These are phyloP conservation scores for Phalaenopsis equestris DNA, from an alignment of 106 monocot species.

Conservation along the genomic window DNA sequence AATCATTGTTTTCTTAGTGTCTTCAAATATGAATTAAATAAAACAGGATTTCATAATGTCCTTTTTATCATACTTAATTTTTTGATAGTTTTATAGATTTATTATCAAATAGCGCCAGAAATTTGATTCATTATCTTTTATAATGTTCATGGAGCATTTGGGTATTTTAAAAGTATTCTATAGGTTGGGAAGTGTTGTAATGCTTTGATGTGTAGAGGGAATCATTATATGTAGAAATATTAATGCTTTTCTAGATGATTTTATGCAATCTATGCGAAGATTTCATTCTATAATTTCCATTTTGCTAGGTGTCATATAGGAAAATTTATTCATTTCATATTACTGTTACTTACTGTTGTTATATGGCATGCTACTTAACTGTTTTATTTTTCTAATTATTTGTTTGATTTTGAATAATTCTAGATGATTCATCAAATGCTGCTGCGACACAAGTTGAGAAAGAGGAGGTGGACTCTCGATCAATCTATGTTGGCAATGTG, in stretches of 20 bases:
- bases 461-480: conserved; percentile 85
- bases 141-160: background rate
- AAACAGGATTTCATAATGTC: background rate
- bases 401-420: background rate
- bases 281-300: background rate
- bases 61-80: background rate
- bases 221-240: background rate
- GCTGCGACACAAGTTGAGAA: conserved; percentile 71
- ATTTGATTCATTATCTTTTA: background rate
- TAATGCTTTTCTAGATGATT: background rate
- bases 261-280: background rate
- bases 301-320: background rate
- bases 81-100: background rate
- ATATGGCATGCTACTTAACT: background rate
- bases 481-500: conserved; percentile 97
- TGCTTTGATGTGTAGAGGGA: background rate
- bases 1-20: background rate
- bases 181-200: background rate
- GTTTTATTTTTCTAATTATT: background rate
- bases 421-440: conserved; percentile 48
- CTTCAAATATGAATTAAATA: background rate
- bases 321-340: background rate
- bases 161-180: background rate
- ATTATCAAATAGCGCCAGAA: background rate
- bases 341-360: background rate